Evolutionary conservation across 108 stramenopile species (phyloP), one percentile per base, ranked within the genome.

Genomic region (Parietichytrium sp.): DNA sequence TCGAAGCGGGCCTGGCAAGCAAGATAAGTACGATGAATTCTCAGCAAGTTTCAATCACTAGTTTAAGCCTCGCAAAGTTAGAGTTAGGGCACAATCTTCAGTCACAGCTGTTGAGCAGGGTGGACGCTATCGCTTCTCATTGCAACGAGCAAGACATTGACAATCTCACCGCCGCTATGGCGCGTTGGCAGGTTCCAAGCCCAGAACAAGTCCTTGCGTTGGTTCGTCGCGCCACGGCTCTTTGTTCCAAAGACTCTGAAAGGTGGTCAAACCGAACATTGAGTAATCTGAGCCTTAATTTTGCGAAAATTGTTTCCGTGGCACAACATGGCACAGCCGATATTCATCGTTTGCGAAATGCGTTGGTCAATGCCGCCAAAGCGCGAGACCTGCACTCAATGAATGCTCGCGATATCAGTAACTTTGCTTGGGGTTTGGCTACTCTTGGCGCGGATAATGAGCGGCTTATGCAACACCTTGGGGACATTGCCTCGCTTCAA

Each of bases 351-450:
- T 72, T 72, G 2, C 33, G 36, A 12, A 33, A 45, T 13, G 45
- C 36, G 20, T 45, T 72, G 61, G 33, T 42, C 15, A n/a, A 33
- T 12, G 13, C 16, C 15, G 61, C 61, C 10, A 7, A 10, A 6
- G 20, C n/a, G n/a, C n/a, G 45, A 38, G 38, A 72, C 10, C 29
- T 72, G 2, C 15, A 72, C 33, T 10, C 61, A 16, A 45, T 72
- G 23, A 72, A 72, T 25, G 61, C 61, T 20, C 61, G 61, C 38
- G 61, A 72, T 20, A n/a, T 72, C 15, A 6, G 38, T 6, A 72
- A 72, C 61, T 72, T 72, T 42, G 61, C 61, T 42, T 72, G 61
- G 61, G 61, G 38, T 1, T 42, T 72, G 15, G 61, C 61, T 16
- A 72, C 61, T n/a, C 61, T 72, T 6, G 61, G 61, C 6, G 36